phyloP scores from a whole-genome alignment of 169 alveolate species.

The Eimeria acervulina region DNA sequence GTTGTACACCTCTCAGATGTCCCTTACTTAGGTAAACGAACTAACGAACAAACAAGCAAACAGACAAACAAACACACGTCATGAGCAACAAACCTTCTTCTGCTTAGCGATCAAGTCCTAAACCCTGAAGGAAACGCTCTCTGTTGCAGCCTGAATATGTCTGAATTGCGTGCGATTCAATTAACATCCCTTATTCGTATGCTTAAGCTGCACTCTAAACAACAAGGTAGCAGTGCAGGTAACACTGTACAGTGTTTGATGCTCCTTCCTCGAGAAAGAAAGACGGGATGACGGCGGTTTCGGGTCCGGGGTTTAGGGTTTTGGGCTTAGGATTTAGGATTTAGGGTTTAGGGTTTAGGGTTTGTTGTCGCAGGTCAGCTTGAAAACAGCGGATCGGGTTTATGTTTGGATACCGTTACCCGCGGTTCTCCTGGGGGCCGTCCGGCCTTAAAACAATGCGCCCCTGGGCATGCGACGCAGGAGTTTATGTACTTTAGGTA shows the following conservation, averaged over 20 bases:
- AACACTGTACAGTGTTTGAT: too few relatives aligned
- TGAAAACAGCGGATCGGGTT: constrained; percentile 33
- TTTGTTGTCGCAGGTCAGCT: constrained; percentile 61
- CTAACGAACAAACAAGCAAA: constrained; percentile 58
- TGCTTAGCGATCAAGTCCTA: neutral
- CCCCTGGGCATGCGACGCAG: constrained; percentile 80
- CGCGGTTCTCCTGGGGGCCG: constrained; percentile 63
- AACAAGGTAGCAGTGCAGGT: neutral
- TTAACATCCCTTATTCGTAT: too few relatives aligned
- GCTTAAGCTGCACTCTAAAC: neutral
- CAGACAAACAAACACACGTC: neutral
- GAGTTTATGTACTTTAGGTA: constrained; percentile 88
- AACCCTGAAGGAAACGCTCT: neutral
- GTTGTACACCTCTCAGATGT: constrained; percentile 86
- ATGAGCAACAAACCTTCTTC: constrained; percentile 46
- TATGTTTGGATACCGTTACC: constrained; percentile 47
- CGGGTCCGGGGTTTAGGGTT: neutral
- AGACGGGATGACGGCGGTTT: neutral
- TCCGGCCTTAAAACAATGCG: constrained; percentile 61
- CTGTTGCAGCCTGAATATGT: neutral
- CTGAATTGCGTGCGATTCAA: neutral
- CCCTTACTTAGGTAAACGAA: constrained; percentile 85
- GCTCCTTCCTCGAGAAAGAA: too few relatives aligned
- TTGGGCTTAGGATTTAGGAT: neutral
- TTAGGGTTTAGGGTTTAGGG: constrained; percentile 6